phyloP scores from a whole-genome alignment of 345 rosid species.

The Pistacia atlantica region DNA sequence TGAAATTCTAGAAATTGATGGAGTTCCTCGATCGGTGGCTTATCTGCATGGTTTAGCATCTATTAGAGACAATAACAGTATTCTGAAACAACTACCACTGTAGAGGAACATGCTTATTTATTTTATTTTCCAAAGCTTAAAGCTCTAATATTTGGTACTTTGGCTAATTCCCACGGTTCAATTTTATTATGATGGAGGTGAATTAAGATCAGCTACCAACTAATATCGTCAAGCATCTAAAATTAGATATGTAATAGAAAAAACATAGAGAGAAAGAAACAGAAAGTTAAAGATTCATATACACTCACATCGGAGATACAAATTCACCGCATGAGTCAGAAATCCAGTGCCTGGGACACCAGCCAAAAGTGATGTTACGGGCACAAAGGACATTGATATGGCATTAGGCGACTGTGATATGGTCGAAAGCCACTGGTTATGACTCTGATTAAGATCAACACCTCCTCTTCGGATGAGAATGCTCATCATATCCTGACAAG shows the following conservation, averaged over 20 bases:
- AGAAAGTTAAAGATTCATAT: constrained; percentile 11
- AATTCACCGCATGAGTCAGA: constrained; percentile 82
- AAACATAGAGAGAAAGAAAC: background rate
- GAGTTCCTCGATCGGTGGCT: constrained; percentile 90
- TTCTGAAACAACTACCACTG: background rate
- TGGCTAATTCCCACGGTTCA: background rate
- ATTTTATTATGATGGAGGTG: background rate
- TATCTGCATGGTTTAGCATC: constrained; percentile 57
- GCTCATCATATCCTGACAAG: constrained; percentile 51
- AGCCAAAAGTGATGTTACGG: constrained; percentile 80
- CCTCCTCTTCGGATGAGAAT: constrained; percentile 76
- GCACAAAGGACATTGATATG: constrained; percentile 91
- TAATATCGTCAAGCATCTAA: background rate
- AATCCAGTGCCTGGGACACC: constrained; percentile 91
- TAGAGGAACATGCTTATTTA: background rate
- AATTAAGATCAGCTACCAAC: background rate
- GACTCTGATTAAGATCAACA: constrained; percentile 63
- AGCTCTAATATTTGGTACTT: background rate
- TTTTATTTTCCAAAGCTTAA: background rate
- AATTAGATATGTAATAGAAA: background rate
- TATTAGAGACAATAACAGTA: constrained; percentile 1
- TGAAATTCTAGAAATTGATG: constrained; percentile 93
- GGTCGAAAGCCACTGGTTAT: constrained; percentile 86
- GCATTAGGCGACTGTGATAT: constrained; percentile 77
- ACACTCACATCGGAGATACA: constrained; percentile 87